Base-by-base conservation (phyloP, 805 yeast genomes). In the Starmerella riodocensis region DNA sequence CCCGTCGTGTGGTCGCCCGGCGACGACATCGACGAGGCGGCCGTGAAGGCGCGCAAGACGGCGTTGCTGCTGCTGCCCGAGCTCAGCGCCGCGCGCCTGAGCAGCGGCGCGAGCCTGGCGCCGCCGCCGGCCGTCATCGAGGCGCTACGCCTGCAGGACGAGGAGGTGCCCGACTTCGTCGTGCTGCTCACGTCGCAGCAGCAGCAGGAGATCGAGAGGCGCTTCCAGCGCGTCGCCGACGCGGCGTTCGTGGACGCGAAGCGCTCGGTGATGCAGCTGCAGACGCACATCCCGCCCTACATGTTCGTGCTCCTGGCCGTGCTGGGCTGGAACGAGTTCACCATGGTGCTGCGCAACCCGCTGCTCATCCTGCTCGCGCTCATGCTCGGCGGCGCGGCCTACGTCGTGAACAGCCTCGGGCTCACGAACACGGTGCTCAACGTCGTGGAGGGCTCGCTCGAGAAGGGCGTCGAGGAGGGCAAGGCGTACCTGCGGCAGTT, bases 291-390 rank as follows among this genome's bases (percentile, higher is more conserved):
- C 41, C 98, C 98, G 4, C 65, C 75, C 48, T 91, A 78, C 65
- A 73, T 91, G 41, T 85, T 83, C 61, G 61, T 74, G 9, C 54
- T 88, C 12, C 62, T 91, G 19, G 58, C 79, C 2, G 74, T 81
- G 3, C 64, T 91, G 18, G 98, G 98, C 8, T 91, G 95, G 95
- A 86, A 86, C 58, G 96, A 91, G 65, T 78, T 91, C 49, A 71
- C 85, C 79, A 78, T 91, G 8, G 73, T 91, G 14, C 54, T 91
- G 32, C 71, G 93, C 47, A 86, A 82, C 55, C 96, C 98, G 37
- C 52, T 88, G n/a, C 70, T 80, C 50, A 74, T 86, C 48, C 30
- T 59, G 29, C 56, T 85, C 35, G 51, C 71, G 1, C 55, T 86
- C 32, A 36, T 84, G 9, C 32, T 68, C 1, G 70, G 70, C 1